phyloP scores from a whole-genome alignment of 2,329 filamentous ascomycete species.

The Talaromyces marneffei region DNA sequence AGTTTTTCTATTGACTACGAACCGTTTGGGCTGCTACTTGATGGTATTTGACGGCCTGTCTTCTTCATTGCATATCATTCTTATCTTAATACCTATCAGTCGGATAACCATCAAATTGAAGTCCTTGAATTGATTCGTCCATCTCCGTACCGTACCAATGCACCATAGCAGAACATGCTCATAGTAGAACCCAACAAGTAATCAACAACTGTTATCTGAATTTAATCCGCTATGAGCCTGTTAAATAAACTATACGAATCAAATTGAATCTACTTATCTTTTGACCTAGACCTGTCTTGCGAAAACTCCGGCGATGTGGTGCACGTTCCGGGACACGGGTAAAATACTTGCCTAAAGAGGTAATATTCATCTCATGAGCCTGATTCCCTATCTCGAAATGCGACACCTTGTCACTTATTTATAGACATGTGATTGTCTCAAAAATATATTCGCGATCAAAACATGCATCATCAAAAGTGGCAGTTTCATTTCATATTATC shows the following conservation, averaged over 20 bases:
- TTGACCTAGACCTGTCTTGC: not conserved
- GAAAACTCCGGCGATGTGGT: not conserved
- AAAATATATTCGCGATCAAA: too few relatives aligned
- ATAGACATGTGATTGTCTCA: not conserved
- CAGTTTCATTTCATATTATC: not conserved
- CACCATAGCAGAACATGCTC: not conserved
- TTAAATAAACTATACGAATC: not conserved
- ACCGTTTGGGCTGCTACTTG: conserved; percentile 12
- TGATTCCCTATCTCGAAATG: not conserved
- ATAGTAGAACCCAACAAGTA: not conserved
- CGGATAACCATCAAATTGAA: not conserved
- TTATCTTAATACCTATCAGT: not conserved
- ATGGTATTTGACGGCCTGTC: conserved; percentile 3
- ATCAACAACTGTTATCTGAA: not conserved
- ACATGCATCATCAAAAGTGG: not conserved
- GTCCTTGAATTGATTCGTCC: not conserved
- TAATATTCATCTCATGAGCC: not conserved
- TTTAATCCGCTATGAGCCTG: too few relatives aligned
- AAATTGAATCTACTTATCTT: not conserved
- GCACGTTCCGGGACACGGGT: conserved; percentile 10
- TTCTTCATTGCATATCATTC: not conserved
- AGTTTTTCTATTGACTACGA: conserved; percentile 14
- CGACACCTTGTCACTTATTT: not conserved
- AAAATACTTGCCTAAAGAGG: not conserved
- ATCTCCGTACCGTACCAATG: not conserved